Conservation (phyloP, 2,329 filamentous ascomycete genomes). For the Microcyclosporella mali region DNA sequence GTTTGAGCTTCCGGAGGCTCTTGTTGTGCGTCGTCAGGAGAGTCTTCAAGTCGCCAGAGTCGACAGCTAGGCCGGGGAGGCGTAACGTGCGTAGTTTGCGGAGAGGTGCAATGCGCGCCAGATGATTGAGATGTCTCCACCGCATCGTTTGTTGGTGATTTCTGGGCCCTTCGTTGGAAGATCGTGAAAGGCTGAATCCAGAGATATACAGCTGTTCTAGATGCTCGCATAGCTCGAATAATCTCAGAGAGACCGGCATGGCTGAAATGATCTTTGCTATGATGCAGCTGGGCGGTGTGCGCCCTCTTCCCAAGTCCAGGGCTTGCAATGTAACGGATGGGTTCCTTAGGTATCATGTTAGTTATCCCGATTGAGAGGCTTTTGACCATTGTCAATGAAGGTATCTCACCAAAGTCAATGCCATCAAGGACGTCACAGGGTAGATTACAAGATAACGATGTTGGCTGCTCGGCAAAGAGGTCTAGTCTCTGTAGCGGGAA, state of each 20-base stretch:
- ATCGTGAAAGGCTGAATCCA: neutral
- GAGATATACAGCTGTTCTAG: neutral
- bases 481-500: conserved; percentile 3
- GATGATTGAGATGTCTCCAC: neutral
- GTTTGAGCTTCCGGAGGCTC: neutral
- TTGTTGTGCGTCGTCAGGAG: neutral
- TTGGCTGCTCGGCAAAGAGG: neutral
- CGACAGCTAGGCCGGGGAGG: neutral
- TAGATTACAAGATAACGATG: neutral
- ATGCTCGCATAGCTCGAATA: neutral
- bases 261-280: neutral
- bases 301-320: neutral
- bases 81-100: neutral
- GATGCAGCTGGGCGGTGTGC: no score
- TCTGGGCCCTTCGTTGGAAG: neutral
- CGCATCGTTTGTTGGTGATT: neutral
- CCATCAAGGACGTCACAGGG: neutral
- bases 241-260: neutral
- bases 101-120: neutral
- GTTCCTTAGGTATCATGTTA: neutral
- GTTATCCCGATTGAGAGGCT: neutral
- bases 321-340: no score
- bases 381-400: neutral
- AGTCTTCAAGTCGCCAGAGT: neutral
- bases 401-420: neutral